Evolutionary conservation across 805 yeast species (phyloP), one percentile per base, ranked within the genome.

Genomic region (Hanseniaspora taiwanica): DNA sequence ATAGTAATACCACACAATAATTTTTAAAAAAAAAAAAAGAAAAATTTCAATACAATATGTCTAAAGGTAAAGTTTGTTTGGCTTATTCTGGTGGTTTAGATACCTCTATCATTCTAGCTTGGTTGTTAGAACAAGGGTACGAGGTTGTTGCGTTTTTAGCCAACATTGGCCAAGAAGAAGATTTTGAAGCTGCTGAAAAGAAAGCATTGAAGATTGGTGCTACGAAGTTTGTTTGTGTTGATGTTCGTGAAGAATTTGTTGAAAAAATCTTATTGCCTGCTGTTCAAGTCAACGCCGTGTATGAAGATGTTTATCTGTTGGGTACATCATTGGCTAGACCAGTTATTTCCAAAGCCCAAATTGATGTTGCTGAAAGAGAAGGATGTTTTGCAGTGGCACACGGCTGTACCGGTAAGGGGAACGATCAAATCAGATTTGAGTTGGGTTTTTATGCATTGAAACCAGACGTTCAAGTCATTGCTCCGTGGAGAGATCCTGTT

Each of bases 361-460:
- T 91, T 62, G 74, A 81, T 56, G 96, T 85, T 48, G 99, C 99
- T 47, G 93, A 86, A 68, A 74, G 82, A 56, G 93, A 91, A 65
- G 96, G 96, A 49, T 91, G 98, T 73, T 86, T 89, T 55, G 97
- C 97, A 40, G 98, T 91, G 38, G 78, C 95, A 37, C 99, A 91
- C 65, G 99, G 99, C 48, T 91, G 98, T 70, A 91, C 99, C 51
- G 99, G 99, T 69, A 91, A 91, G 71, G 99, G 99, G 69, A 91
- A 91, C 63, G 99, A 91, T 66, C 98, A 91, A 70, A 96, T 91
- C 50, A 81, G 99, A 68, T 91, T 91, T 62, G 99, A 91, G 69
- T 72, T 91, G 46, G 80, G 94, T 7, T 91, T 91, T 74, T 91
- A 91, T 65, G 99, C 97, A 27, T 76, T 91, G 64, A 87, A 91